Evolutionary conservation across 371 early-diverging fungal species (phyloP).

Genomic region (Mortierella sp.): DNA sequence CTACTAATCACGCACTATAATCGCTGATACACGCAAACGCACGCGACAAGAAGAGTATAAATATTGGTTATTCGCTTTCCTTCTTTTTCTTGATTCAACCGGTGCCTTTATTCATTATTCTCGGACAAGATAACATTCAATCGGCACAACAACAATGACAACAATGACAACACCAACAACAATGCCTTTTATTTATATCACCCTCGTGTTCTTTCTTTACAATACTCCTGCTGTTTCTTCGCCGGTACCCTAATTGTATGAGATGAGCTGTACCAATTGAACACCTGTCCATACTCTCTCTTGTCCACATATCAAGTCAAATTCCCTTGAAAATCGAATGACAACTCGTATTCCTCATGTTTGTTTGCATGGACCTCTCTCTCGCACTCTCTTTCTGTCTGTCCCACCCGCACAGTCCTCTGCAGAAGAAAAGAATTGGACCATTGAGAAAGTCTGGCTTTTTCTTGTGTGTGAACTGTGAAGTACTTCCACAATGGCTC

Average conservation of each 20-base stretch:
- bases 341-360: too few species aligned
- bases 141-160: background rate
- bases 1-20: background rate
- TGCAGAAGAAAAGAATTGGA: background rate
- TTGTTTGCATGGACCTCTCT: too few species aligned
- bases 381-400: background rate
- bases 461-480: background rate
- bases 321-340: too few species aligned
- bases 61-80: background rate
- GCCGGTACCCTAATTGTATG: background rate
- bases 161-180: too few species aligned
- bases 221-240: background rate
- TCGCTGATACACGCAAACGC: background rate
- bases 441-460: background rate
- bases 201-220: background rate
- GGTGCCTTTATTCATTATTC: background rate
- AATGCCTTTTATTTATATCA: background rate
- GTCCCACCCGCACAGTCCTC: conserved; percentile 12
- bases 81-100: background rate
- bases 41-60: background rate
- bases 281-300: background rate
- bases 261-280: background rate
- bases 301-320: too few species aligned
- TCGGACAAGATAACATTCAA: background rate
- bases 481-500: background rate